Percentiles rank a stretch among this genome's conserved stretches.
Conservation (phyloP, 805 yeast species). For the Ogataea populi-albae region DNA sequence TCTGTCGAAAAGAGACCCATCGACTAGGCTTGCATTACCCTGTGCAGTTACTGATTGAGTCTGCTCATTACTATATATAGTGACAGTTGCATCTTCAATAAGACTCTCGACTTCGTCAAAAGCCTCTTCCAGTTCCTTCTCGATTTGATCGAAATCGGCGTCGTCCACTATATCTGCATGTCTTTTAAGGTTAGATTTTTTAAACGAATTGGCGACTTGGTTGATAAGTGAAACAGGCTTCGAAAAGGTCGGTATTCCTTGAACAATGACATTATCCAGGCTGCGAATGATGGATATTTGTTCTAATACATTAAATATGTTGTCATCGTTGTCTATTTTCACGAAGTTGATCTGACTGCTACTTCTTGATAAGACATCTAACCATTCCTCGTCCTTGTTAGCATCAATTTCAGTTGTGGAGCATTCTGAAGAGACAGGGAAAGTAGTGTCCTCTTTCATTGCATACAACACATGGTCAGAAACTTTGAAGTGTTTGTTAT, state of each 20-base stretch:
- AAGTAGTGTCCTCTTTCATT: conserved; percentile 3
- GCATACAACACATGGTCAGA: conserved; percentile 26
- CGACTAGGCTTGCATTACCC: conserved; percentile 10
- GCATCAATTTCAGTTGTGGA: conserved; percentile 4
- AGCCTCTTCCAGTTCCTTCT: conserved; percentile 30
- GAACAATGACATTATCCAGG: conserved; percentile 25
- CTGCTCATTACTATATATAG: conserved; percentile 15
- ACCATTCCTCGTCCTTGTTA: conserved; percentile 7
- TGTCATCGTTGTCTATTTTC: conserved; percentile 6
- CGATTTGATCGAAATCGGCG: conserved; percentile 24
- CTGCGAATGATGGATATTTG: conserved; percentile 12
- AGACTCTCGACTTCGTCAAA: conserved; percentile 30
- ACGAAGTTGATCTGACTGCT: conserved; percentile 7
- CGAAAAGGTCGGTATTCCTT: conserved; percentile 32
- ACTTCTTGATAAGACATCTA: conserved; percentile 5
- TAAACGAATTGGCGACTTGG: conserved; percentile 17
- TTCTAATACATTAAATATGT: conserved; percentile 14
- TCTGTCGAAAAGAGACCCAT: conserved; percentile 52
- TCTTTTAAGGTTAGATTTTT: conserved; percentile 13
- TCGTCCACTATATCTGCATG: conserved; percentile 22
- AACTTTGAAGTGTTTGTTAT: conserved; percentile 6
- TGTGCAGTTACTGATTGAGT: background rate
- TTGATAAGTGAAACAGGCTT: conserved; percentile 15
- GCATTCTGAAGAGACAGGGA: conserved; percentile 12
- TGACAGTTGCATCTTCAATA: conserved; percentile 26